Base-by-base conservation (phyloP, 768 basidiomycete genomes). In the Tremella yokohamensis region DNA sequence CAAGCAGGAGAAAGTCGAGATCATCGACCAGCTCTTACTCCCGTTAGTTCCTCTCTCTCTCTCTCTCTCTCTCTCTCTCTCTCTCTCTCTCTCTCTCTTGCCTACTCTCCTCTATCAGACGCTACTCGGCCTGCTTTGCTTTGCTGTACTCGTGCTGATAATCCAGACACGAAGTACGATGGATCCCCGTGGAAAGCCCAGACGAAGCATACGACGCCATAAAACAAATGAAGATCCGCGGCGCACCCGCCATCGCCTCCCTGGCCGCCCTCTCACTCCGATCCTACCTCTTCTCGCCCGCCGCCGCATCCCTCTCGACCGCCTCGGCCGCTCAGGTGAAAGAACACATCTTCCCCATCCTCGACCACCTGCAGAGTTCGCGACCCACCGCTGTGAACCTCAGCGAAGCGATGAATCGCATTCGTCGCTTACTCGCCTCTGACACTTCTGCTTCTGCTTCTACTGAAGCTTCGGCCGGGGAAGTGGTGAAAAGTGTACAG, bases 381-480 rank as follows among this genome's bases (percentile, higher is more conserved):
- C 84, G 93, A n/a, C 93, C 94, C 15, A 98, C 93, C 0, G 93
- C 93, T 6, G 93, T 98, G 66, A 98, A 98, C 78, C 86, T 98
- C 19, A 85, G 89, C 11, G 87, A 86, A 45, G 91, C 90, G 7
- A 89, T 85, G 47, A 82, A 85, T 18, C 83, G 91, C 18, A 82
- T 98, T 38, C 75, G 81, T 7, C 78, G 78, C 15, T 78, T 78
- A 2, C 61, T 70, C 3, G 22, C 60, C 0, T 68, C 57, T 11
- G 44, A 24, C 19, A 40, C 52, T 1, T 42, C 52, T 15, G 59
- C 64, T 24, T 13, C 44, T n/a, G 22, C n/a, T 8, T 45, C 42
- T 16, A 40, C 39, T 18, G 47, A 48, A 48, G 42, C 64, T 16
- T 60, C 52, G 9, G 29, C 80, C 50, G 78, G 78, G 22, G 80